These are phyloP conservation scores for Lolium perenne DNA, from an alignment of 176 grass and related monocot species.

Conservation along the genomic window DNA sequence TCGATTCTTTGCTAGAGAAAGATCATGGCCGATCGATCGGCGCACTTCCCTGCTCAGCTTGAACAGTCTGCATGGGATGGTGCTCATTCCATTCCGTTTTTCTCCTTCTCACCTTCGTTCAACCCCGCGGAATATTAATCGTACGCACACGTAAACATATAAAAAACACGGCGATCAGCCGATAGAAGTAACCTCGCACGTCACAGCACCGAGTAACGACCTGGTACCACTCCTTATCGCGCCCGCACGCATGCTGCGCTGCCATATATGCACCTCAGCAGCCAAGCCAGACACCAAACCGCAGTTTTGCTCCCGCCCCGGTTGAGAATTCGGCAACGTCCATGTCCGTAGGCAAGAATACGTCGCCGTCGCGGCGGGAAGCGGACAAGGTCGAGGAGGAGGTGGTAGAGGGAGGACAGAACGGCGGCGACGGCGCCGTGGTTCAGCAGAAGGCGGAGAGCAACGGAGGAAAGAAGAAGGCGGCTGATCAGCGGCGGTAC, in stretches of 20 bases:
- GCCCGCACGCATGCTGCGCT: not conserved
- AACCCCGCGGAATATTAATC: conserved; percentile 11
- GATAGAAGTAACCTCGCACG: conserved; percentile 4
- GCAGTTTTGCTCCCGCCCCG: not conserved
- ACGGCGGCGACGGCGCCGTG: not conserved
- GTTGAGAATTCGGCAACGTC: not conserved
- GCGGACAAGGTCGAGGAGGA: not conserved
- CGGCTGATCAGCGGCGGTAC: conserved; percentile 15
- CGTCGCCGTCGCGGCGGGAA: not conserved
- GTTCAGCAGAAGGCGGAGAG: not conserved
- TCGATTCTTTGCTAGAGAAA: not conserved
- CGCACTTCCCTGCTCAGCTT: not conserved
- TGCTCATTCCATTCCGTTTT: not conserved
- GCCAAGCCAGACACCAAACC: not conserved
- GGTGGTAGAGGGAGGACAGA: not conserved
- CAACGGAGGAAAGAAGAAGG: not conserved
- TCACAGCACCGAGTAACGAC: conserved; percentile 22
- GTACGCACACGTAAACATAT: not conserved
- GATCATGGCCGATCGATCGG: not conserved
- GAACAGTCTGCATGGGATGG: not conserved
- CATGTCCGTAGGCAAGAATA: conserved; percentile 50
- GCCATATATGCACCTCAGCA: conserved; percentile 6
- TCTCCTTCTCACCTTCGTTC: not conserved
- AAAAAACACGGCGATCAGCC: not conserved
- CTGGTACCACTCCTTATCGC: not conserved